Evolutionary conservation across 2,329 filamentous ascomycete species (phyloP).

Genomic region (Seiridium unicorne): DNA sequence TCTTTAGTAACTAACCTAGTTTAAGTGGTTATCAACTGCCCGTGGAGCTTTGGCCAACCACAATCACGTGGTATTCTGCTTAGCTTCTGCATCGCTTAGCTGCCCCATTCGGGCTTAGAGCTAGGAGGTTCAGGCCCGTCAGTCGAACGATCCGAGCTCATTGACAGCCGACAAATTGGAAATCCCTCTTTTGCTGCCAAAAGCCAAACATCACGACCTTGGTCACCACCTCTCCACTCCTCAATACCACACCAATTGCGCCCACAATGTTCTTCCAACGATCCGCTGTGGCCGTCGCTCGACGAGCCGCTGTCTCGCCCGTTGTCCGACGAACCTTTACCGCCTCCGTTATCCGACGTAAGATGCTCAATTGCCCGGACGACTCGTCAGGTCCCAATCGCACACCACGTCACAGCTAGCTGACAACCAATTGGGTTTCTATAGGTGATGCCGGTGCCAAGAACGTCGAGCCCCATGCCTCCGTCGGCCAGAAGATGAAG

Average conservation of each 20-base stretch:
- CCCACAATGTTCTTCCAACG: constrained; percentile 63
- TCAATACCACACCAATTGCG: constrained; percentile 21
- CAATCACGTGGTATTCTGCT: constrained; percentile 5
- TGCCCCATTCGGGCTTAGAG: constrained; percentile 17
- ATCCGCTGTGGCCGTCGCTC: constrained; percentile 58
- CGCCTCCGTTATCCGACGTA: constrained; percentile 62
- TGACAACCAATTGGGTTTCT: constrained; percentile 4
- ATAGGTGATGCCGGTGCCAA: constrained; percentile 29
- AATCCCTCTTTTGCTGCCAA: constrained; percentile 41
- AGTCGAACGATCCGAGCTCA: constrained; percentile 12
- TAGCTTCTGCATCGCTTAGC: constrained; percentile 11
- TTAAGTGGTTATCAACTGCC: no score
- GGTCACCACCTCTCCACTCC: constrained; percentile 17
- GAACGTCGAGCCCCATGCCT: constrained; percentile 45
- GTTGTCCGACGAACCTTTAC: constrained; percentile 58
- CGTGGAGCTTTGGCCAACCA: not conserved
- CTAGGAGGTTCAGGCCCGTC: constrained; percentile 15
- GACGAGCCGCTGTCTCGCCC: constrained; percentile 55
- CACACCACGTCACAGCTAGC: constrained; percentile 2
- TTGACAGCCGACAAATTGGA: constrained; percentile 46
- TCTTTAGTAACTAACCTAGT: no score
- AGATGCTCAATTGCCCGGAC: constrained; percentile 20
- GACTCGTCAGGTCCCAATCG: not conserved
- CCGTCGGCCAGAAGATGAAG: constrained; percentile 37
- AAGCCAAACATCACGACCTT: constrained; percentile 20